A percentile compares a stretch with the other conserved stretches of the same genome.
Conservation (phyloP, 164 flowering plant genomes). For the Tetrastigma voinierianum region DNA sequence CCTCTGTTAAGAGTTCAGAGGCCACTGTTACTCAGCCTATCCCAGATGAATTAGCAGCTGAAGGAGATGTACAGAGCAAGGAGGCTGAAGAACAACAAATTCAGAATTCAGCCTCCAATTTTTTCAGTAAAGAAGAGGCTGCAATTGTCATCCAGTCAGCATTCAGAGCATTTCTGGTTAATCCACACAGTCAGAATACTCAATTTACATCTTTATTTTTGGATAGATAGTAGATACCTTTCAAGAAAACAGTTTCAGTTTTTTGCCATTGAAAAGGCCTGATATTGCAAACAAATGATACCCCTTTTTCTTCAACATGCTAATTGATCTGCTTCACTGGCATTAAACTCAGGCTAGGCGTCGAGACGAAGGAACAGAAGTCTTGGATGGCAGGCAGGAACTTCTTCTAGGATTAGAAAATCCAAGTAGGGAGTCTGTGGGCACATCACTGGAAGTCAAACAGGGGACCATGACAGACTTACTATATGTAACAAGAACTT, state of each 20-base stretch:
- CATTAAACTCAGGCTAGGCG: slow-evolving; percentile 53
- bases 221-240: neutral
- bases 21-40: slow-evolving; percentile 59
- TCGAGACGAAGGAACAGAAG: slow-evolving; percentile 10
- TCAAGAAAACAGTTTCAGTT: too few species aligned
- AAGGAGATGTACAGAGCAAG: slow-evolving; percentile 14
- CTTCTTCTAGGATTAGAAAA: slow-evolving; percentile 23
- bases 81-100: slow-evolving; percentile 23
- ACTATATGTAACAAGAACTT: too few species aligned
- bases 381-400: slow-evolving; percentile 15
- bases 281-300: too few species aligned
- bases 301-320: too few species aligned
- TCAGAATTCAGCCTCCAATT: slow-evolving; percentile 24
- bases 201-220: neutral
- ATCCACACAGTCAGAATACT: neutral
- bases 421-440: slow-evolving; percentile 51
- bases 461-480: too few species aligned
- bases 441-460: slow-evolving; percentile 79
- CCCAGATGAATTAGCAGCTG: slow-evolving; percentile 18
- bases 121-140: slow-evolving; percentile 44
- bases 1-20: slow-evolving; percentile 63
- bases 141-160: slow-evolving; percentile 72
- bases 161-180: slow-evolving; percentile 65
- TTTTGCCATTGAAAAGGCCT: too few species aligned
- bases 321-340: neutral